Percentiles rank a stretch among this genome's conserved stretches.
Evolutionary conservation across 2,329 filamentous ascomycete genomes (phyloP).

Genomic region (Ophiocordyceps camponoti-floridani): DNA sequence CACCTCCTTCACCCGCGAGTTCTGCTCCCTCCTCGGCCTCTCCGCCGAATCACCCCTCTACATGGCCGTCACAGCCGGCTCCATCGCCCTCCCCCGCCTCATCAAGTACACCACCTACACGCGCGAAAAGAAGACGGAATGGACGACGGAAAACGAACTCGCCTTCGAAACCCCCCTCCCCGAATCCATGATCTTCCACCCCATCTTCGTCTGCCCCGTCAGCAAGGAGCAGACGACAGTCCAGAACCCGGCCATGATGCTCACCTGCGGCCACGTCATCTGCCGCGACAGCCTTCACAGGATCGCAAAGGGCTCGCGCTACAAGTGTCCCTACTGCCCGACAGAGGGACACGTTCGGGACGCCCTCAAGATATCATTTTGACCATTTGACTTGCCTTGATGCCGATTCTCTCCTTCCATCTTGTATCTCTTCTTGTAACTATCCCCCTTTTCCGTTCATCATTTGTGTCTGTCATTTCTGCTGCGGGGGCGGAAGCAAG

Average conservation of each 20-base stretch:
- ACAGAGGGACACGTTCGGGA: slow-evolving; percentile 63
- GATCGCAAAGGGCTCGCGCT: slow-evolving; percentile 59
- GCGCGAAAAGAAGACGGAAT: slow-evolving; percentile 78
- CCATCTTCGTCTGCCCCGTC: slow-evolving; percentile 94
- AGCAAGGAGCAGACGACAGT: slow-evolving; percentile 93
- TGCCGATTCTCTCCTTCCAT: not conserved
- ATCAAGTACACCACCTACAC: slow-evolving; percentile 80
- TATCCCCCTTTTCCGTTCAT: not conserved
- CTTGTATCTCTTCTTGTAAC: not conserved
- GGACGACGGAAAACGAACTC: slow-evolving; percentile 82
- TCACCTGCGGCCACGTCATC: slow-evolving; percentile 89
- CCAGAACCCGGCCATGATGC: slow-evolving; percentile 86
- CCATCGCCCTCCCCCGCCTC: slow-evolving; percentile 75
- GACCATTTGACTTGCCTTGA: slow-evolving; percentile 22
- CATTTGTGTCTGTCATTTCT: not conserved
- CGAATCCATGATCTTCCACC: slow-evolving; percentile 58
- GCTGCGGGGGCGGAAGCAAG: not conserved
- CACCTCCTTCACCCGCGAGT: slow-evolving; percentile 79
- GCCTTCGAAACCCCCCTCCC: slow-evolving; percentile 55
- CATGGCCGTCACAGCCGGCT: slow-evolving; percentile 78
- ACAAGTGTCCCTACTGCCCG: slow-evolving; percentile 96
- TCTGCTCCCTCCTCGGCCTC: slow-evolving; percentile 78
- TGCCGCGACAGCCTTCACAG: slow-evolving; percentile 67
- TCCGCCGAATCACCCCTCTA: slow-evolving; percentile 87
- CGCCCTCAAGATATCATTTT: slow-evolving; percentile 55